Evolutionary conservation across 176 grass and related monocot genomes (phyloP).

Genomic region (Oryza coarctata): DNA sequence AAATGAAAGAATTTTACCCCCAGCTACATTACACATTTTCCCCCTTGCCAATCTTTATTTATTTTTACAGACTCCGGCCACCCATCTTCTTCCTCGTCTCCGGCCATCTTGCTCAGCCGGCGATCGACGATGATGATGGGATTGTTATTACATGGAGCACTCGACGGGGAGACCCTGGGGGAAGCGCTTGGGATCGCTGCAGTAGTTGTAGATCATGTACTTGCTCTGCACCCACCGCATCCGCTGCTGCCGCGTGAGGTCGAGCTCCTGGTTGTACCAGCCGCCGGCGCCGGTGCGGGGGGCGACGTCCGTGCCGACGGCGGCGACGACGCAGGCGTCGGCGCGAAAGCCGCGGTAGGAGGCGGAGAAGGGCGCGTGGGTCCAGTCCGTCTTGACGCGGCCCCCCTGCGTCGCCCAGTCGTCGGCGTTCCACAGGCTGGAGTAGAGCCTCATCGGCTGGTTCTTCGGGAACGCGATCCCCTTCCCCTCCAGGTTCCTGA

Average conservation of each 20-base stretch:
- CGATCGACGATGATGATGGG: neutral
- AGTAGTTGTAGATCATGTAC: slow-evolving; percentile 98
- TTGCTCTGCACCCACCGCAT: slow-evolving; percentile 78
- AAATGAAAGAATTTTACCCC: slow-evolving; percentile 14
- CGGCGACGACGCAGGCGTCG: slow-evolving; percentile 64
- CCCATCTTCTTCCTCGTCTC: neutral
- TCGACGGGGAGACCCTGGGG: slow-evolving; percentile 61
- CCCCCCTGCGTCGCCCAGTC: slow-evolving; percentile 92
- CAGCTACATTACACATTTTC: slow-evolving; percentile 3
- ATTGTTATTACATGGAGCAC: slow-evolving; percentile 44
- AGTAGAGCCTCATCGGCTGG: slow-evolving; percentile 87
- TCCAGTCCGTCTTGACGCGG: slow-evolving; percentile 83
- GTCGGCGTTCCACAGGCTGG: slow-evolving; percentile 89
- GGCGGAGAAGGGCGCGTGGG: slow-evolving; percentile 65
- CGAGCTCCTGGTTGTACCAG: slow-evolving; percentile 89
- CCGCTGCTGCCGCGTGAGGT: slow-evolving; percentile 54
- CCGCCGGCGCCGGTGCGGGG: slow-evolving; percentile 33
- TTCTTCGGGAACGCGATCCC: slow-evolving; percentile 82
- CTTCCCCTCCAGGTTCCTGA: slow-evolving; percentile 62
- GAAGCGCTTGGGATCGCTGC: slow-evolving; percentile 67
- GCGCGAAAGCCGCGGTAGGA: slow-evolving; percentile 66
- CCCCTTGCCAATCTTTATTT: slow-evolving; percentile 4
- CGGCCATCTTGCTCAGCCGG: neutral
- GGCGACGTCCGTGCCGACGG: slow-evolving; percentile 17
- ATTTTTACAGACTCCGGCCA: neutral